These are phyloP conservation scores for Cladosporium velox DNA, from an alignment of 2,329 filamentous ascomycete genomes.

Conservation along the genomic window DNA sequence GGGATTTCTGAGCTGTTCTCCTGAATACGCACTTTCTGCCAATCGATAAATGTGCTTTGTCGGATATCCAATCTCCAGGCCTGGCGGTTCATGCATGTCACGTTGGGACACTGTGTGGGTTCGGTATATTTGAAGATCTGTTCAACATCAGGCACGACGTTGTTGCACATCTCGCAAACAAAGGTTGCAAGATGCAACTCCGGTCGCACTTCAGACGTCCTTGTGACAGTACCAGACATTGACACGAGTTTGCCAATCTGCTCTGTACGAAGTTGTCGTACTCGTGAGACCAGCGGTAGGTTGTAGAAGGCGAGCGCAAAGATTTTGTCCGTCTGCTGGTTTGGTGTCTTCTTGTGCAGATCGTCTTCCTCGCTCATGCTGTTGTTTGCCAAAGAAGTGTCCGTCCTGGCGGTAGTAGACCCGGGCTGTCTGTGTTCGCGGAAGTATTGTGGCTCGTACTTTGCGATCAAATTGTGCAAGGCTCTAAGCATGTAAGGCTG, in stretches of 20 bases:
- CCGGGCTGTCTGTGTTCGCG: constrained; percentile 83
- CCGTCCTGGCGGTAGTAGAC: constrained; percentile 66
- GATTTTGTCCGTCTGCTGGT: constrained; percentile 95
- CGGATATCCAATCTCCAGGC: constrained; percentile 98
- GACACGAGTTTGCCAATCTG: constrained; percentile 93
- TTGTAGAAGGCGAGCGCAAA: constrained; percentile 95
- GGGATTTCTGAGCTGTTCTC: constrained; percentile 98
- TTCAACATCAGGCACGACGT: constrained; percentile 84
- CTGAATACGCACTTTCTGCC: constrained; percentile 97
- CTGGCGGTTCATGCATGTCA: constrained; percentile 79
- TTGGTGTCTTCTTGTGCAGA: constrained; percentile 71
- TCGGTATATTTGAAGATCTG: constrained; percentile 98
- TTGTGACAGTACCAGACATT: constrained; percentile 93
- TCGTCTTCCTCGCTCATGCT: constrained; percentile 62
- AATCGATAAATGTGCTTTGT: constrained; percentile 97
- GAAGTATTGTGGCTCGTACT: constrained; percentile 93
- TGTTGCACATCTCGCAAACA: constrained; percentile 83
- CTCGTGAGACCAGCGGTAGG: constrained; percentile 79
- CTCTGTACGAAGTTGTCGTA: constrained; percentile 80
- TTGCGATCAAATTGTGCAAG: constrained; percentile 89
- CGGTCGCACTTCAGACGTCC: constrained; percentile 94
- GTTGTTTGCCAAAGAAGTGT: constrained; percentile 60
- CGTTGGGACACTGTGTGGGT: constrained; percentile 90
- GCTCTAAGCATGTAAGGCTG: constrained; percentile 86
- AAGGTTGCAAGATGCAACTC: constrained; percentile 93